Base-by-base conservation (phyloP, 2,329 filamentous ascomycete species). In the Aspergillus pseudoviridinutans region DNA sequence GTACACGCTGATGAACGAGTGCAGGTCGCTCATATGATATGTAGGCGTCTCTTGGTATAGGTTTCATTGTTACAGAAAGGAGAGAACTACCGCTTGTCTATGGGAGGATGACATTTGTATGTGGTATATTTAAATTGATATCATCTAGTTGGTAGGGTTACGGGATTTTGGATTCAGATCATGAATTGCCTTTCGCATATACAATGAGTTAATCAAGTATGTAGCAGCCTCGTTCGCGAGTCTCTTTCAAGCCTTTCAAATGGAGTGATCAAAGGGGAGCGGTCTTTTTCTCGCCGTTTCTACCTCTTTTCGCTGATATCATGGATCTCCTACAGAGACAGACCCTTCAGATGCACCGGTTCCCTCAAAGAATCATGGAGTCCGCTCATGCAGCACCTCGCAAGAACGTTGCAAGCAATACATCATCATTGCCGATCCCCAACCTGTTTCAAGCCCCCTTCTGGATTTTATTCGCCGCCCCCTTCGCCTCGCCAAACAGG, bases 401-500 rank as follows among this genome's bases (percentile, higher is more conserved):
- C 32, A 17, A 38, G 29, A 38, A 38, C 20, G 8, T 24, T 24
- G n/a, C 42, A 46, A 46, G n/a, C 42, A 17, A 20, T 46, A 9
- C 22, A 46, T 46, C n/a, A 46, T 24, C 42, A 8, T 10, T 10
- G 42, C 42, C 42, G n/a, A 46, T 20, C 44, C 42, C 38, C 20
- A 6, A 51, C 28, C 29, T 22, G 22, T 29, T 41, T 67, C 56
- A 66, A 74, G 78, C 79, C 79, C 69, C 76, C 75, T 72, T 71
- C 14, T 17, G 5, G 14, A 58, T 62, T 53, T 49, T 60, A 44
- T 51, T 56, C 51, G 67, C 65, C 17, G 59, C 52, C 17, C 59
- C 63, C 58, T 58, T 68, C 12, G 68, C 62, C 56, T 77, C 73
- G 3, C 85, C 86, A 73, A 89, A 87, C 1, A 81, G 41, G 0